Base-by-base conservation (phyloP, 2,329 filamentous ascomycete genomes). In the Fusarium hainanense region DNA sequence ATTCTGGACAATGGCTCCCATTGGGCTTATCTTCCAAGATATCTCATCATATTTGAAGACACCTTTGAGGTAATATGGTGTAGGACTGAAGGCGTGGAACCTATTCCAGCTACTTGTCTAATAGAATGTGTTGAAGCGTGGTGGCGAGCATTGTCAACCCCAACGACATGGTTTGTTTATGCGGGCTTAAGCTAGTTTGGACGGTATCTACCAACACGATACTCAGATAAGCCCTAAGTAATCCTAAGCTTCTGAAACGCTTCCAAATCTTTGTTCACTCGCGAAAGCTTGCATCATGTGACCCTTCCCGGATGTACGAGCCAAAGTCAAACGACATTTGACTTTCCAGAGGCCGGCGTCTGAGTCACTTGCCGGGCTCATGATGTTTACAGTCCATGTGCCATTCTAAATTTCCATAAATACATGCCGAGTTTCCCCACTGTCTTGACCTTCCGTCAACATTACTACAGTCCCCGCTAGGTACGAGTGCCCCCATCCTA, bases 381-480 rank as follows among this genome's bases (percentile, higher is more conserved):
- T 37, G 18, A 7, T 12, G 2, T 3, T n/a, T 37, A 7, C 6
- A n/a, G 10, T 37, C 11, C 32, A 37, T 9, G 5, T 6, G 32
- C 16, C 9, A n/a, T 18, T 37, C 9, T n/a, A 6, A 11, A 37
- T 0, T 1, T 6, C 34, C 12, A 37, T 37, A n/a, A 37, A 37
- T 37, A n/a, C 34, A 37, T 0, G 6, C 3, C 3, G 3, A 7
- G 18, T 37, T 37, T 6, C 18, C 3, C 18, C 7, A 3, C 18
- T 37, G 0, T n/a, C 34, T 11, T n/a, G 3, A 11, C 6, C 1
- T 37, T 37, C 10, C 1, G 4, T n/a, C 18, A 7, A 4, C 18
- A 37, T n/a, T 10, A n/a, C 7, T 7, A 12, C 34, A 12, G 3
- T 4, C 3, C 10, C 3, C 5, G 9, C 18, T 37, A 37, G 18